These are phyloP conservation scores for Aphanomyces astaci DNA, from an alignment of 352 stramenopile genomes.

Conservation along the genomic window DNA sequence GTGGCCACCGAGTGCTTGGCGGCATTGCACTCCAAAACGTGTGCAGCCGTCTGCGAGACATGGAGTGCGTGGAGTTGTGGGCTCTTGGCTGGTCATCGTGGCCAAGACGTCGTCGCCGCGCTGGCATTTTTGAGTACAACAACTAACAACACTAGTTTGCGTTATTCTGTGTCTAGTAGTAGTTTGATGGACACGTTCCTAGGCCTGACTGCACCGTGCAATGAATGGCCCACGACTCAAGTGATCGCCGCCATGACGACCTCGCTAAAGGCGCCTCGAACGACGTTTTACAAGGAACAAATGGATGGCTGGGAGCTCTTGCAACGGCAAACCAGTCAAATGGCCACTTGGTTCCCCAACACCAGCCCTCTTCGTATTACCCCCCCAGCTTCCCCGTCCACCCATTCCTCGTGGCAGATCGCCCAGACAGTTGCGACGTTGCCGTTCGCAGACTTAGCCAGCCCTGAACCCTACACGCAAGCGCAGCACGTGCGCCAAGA, in stretches of 20 bases:
- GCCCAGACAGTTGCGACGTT: background rate
- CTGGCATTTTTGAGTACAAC: background rate
- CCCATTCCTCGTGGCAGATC: background rate
- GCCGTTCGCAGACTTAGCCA: background rate
- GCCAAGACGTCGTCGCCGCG: background rate
- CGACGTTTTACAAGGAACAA: background rate
- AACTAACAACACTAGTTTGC: too few relatives aligned
- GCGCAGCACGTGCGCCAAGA: slow-evolving; percentile 77
- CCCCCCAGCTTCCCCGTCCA: too few relatives aligned
- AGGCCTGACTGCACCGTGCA: background rate
- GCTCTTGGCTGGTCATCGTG: background rate
- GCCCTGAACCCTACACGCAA: slow-evolving; percentile 20
- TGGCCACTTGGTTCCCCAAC: background rate
- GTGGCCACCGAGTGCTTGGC: too few relatives aligned
- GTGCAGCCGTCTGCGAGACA: background rate
- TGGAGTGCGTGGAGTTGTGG: background rate
- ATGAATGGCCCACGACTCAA: background rate
- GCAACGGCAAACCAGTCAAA: background rate
- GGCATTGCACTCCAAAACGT: too few relatives aligned
- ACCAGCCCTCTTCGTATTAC: background rate
- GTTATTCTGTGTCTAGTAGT: background rate
- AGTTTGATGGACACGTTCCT: background rate
- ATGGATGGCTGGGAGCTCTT: background rate
- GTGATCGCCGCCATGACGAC: too few relatives aligned
- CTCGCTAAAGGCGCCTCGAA: background rate